phyloP scores from a whole-genome alignment of 345 rosid species.

The Heritiera littoralis region DNA sequence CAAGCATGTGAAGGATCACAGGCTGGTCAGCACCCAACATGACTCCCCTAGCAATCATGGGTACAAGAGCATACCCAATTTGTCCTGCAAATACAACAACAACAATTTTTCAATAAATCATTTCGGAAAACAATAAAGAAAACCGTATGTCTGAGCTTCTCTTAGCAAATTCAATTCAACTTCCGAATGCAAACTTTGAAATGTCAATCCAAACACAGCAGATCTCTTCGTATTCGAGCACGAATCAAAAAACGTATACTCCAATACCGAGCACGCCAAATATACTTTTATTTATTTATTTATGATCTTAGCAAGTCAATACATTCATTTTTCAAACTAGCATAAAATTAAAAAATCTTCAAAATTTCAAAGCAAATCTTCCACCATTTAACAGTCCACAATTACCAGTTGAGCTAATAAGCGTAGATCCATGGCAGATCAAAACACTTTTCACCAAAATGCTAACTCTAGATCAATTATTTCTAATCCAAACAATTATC shows the following conservation, averaged over 20 bases:
- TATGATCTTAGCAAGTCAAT: background rate
- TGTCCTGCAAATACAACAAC: constrained; percentile 61
- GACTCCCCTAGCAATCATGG: constrained; percentile 97
- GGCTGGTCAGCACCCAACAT: constrained; percentile 99
- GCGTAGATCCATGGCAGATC: background rate
- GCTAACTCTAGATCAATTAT: background rate
- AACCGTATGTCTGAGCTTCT: background rate
- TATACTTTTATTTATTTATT: background rate
- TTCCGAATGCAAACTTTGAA: background rate
- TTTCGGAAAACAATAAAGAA: background rate
- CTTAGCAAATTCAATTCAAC: background rate
- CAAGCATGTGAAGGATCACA: constrained; percentile 98
- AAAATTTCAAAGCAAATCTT: background rate
- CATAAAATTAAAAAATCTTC: background rate
- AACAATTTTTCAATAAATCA: background rate
- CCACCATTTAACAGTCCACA: background rate
- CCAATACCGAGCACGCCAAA: background rate
- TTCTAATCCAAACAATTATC: background rate
- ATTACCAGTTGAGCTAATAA: constrained; percentile 1
- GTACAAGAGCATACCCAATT: constrained; percentile 99
- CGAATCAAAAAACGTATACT: background rate
- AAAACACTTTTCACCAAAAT: background rate
- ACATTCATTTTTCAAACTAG: background rate
- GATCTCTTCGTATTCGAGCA: background rate
- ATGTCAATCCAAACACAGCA: background rate